A percentile compares a stretch with the other conserved stretches of the same genome.
These are phyloP conservation scores for Stephania yunnanensis DNA, from an alignment of 164 flowering plant genomes.

Conservation along the genomic window DNA sequence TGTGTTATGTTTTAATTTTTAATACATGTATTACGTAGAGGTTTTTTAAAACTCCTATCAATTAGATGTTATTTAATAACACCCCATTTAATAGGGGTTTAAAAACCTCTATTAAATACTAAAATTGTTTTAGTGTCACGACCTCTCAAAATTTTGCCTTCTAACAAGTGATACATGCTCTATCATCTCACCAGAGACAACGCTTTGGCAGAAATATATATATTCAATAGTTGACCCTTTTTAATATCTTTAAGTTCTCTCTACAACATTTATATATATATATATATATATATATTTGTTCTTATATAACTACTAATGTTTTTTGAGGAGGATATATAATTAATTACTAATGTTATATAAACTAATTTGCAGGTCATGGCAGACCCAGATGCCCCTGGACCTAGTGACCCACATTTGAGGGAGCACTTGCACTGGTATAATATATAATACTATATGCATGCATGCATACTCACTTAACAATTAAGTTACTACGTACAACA, in stretches of 20 bases:
- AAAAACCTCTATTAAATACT: no score
- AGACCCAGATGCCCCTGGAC: conserved; percentile 86
- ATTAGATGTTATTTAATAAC: no score
- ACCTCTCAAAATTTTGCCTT: no score
- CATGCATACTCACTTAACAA: no score
- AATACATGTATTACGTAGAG: no score
- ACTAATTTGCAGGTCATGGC: conserved; percentile 48
- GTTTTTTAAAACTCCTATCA: no score
- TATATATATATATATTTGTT: not conserved
- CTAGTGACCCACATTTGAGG: conserved; percentile 74
- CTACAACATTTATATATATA: not conserved
- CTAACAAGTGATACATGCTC: not conserved
- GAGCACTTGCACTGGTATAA: conserved; percentile 34
- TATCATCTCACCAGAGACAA: not conserved
- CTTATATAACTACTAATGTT: not conserved
- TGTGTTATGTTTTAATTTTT: no score
- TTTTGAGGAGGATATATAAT: no score
- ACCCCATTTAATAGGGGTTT: no score
- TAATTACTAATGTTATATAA: not conserved
- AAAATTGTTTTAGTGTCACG: no score
- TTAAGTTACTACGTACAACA: no score
- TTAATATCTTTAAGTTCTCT: not conserved
- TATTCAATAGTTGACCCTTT: not conserved
- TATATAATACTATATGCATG: no score
- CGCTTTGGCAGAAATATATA: not conserved